Conservation (phyloP, 805 yeast species). For the Ogataea parapolymorpha region DNA sequence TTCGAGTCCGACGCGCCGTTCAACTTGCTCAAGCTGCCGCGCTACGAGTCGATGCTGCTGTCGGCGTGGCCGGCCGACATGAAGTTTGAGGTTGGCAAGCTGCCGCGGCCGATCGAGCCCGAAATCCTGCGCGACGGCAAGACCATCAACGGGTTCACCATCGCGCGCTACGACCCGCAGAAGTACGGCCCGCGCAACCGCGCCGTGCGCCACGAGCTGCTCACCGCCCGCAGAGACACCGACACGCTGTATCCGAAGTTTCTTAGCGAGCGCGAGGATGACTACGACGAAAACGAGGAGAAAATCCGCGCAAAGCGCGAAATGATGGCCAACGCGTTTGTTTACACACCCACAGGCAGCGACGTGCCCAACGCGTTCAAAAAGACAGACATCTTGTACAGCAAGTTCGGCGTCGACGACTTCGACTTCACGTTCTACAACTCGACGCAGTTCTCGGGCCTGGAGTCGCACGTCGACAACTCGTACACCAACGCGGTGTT, state of each 20-base stretch:
- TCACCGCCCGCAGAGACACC: constrained; percentile 30
- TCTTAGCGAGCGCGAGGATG: constrained; percentile 51
- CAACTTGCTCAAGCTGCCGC: constrained; percentile 80
- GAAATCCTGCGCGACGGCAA: constrained; percentile 40
- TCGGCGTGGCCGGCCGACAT: constrained; percentile 76
- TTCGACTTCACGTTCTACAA: constrained; percentile 89
- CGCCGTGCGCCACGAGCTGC: constrained; percentile 39
- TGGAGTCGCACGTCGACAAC: constrained; percentile 84
- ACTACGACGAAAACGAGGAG: constrained; percentile 28
- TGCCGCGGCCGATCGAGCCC: constrained; percentile 53
- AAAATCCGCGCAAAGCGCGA: constrained; percentile 20
- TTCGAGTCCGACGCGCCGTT: constrained; percentile 57
- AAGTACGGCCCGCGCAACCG: constrained; percentile 58
- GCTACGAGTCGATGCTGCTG: constrained; percentile 68
- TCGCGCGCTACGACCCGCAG: constrained; percentile 53
- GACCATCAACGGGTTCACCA: constrained; percentile 32
- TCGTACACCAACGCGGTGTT: constrained; percentile 73
- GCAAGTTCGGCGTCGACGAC: constrained; percentile 89
- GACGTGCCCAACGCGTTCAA: constrained; percentile 71
- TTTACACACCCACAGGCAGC: constrained; percentile 33
- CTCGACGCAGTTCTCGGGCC: constrained; percentile 68
- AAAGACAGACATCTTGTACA: constrained; percentile 72
- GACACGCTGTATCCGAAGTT: constrained; percentile 45
- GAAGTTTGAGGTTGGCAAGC: constrained; percentile 56
- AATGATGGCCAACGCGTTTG: constrained; percentile 27